Percentiles rank a stretch among this genome's conserved stretches.
Conservation (phyloP, 768 basidiomycete species). For the Pisolithus tinctorius region DNA sequence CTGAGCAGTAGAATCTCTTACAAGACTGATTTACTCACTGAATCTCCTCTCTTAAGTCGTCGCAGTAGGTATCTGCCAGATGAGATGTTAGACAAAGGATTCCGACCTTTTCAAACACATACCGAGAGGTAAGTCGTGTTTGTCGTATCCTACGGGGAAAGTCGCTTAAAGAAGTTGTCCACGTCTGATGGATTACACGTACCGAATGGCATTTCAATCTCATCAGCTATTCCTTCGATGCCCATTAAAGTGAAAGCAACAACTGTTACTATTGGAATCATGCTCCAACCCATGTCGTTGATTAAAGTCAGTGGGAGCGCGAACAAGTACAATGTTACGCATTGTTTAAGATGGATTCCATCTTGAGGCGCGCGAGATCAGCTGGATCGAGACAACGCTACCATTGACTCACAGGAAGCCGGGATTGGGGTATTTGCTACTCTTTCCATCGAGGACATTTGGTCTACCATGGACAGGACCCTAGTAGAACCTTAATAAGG, state of each 20-base stretch:
- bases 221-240: conserved; percentile 92
- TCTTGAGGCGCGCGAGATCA: conserved; percentile 36
- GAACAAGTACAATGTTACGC: conserved; percentile 88
- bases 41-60: conserved; percentile 81
- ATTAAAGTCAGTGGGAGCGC: conserved; percentile 84
- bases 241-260: conserved; percentile 91
- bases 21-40: conserved; percentile 42
- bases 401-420: conserved; percentile 48
- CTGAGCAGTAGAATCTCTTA: conserved; percentile 1
- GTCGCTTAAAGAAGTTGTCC: conserved; percentile 4
- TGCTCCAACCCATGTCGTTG: conserved; percentile 74
- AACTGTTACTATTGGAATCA: conserved; percentile 79
- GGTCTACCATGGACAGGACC: conserved; percentile 80
- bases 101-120: conserved; percentile 11
- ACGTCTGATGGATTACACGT: conserved; percentile 9
- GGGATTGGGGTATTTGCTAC: conserved; percentile 85
- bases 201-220: conserved; percentile 96
- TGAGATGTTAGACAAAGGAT: neutral
- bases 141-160: conserved; percentile 43
- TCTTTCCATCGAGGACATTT: conserved; percentile 84
- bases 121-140: conserved; percentile 73
- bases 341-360: conserved; percentile 91
- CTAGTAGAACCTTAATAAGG: conserved; percentile 19
- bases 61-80: conserved; percentile 68
- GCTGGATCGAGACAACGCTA: neutral